phyloP scores from a whole-genome alignment of 345 rosid species.

The Pistacia vera region DNA sequence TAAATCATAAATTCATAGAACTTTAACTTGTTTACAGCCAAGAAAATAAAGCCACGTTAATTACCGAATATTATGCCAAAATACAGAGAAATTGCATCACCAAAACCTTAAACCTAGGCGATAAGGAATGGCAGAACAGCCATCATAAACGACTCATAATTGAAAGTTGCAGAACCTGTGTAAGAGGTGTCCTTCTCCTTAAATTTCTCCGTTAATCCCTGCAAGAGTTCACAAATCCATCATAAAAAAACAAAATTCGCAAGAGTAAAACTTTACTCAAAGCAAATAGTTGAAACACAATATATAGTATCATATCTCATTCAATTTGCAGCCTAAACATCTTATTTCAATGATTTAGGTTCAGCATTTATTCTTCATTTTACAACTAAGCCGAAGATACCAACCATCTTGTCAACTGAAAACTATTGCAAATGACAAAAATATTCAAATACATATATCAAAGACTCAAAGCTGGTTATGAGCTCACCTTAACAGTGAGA shows the following conservation, averaged over 20 bases:
- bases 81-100: background rate
- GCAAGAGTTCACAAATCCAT: conserved; percentile 21
- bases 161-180: conserved; percentile 81
- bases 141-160: conserved; percentile 83
- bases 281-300: too few relatives aligned
- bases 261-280: background rate
- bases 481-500: conserved; percentile 85
- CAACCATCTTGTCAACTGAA: too few relatives aligned
- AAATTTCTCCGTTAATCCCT: conserved; percentile 95
- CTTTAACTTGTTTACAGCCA: too few relatives aligned
- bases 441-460: too few relatives aligned
- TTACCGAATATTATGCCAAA: background rate
- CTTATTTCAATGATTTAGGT: too few relatives aligned
- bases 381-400: too few relatives aligned
- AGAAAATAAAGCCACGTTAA: too few relatives aligned
- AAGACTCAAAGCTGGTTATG: background rate
- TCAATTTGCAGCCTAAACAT: background rate
- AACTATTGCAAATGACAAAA: too few relatives aligned
- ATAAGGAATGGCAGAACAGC: conserved; percentile 88
- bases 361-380: too few relatives aligned
- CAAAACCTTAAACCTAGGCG: conserved; percentile 36
- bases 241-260: background rate
- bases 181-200: conserved; percentile 70
- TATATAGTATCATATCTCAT: background rate
- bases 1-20: background rate